These are phyloP conservation scores for Magnaporthiopsis rhizophila DNA, from an alignment of 2,329 filamentous ascomycete species.

Conservation along the genomic window DNA sequence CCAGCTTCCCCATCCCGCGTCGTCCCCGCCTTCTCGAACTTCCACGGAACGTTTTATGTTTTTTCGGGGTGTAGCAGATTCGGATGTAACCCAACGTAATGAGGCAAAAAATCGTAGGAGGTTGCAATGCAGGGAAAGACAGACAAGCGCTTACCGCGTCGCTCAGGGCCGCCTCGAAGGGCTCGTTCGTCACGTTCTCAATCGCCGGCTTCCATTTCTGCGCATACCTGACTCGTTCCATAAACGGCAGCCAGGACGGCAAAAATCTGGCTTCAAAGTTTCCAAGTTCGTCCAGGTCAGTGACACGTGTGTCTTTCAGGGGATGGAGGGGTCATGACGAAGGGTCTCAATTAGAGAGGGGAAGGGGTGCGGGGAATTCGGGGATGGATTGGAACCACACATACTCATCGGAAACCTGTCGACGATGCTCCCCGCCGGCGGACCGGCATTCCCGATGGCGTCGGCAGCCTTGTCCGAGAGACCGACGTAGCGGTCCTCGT, in stretches of 20 bases:
- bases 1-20: too few species aligned
- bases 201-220: slow-evolving; percentile 6
- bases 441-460: slow-evolving; percentile 10
- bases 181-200: slow-evolving; percentile 16
- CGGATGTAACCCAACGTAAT: background rate
- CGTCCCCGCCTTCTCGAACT: background rate
- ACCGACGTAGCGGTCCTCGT: slow-evolving; percentile 17
- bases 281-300: background rate
- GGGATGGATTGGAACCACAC: too few species aligned
- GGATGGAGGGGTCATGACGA: background rate
- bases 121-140: background rate
- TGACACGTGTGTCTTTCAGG: background rate
- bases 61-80: background rate
- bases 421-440: slow-evolving; percentile 10
- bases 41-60: background rate
- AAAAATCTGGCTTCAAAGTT: slow-evolving; percentile 6
- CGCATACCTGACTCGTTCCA: slow-evolving; percentile 6
- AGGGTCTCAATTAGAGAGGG: too few species aligned
- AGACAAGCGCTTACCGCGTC: slow-evolving; percentile 2
- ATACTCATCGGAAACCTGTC: slow-evolving; percentile 10
- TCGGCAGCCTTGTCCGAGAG: slow-evolving; percentile 12
- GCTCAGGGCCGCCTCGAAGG: slow-evolving; percentile 15
- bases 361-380: too few species aligned
- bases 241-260: slow-evolving; percentile 10
- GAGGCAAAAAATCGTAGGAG: background rate